Conservation (phyloP, 2,329 filamentous ascomycete genomes). For the Phyllosticta citriasiana region DNA sequence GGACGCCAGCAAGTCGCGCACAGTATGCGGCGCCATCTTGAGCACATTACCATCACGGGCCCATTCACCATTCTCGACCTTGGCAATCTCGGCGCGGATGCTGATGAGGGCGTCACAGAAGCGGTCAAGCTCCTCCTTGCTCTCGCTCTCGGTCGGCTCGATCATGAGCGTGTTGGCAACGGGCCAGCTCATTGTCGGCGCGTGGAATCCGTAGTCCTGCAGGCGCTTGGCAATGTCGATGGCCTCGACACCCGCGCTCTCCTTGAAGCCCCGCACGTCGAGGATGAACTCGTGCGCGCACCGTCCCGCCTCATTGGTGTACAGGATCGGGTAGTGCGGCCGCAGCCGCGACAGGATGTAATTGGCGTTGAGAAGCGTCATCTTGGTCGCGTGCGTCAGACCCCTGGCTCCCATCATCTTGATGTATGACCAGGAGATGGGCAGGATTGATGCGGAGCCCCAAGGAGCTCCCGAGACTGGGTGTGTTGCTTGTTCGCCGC, state of each 20-base stretch:
- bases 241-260: conserved; percentile 72
- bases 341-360: conserved; percentile 85
- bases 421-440: conserved; percentile 93
- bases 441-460: conserved; percentile 83
- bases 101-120: conserved; percentile 84
- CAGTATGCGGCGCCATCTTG: conserved; percentile 80
- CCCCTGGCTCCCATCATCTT: conserved; percentile 82
- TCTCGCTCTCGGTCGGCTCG: conserved; percentile 90
- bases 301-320: conserved; percentile 77
- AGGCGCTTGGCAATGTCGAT: conserved; percentile 95
- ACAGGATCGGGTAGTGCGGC: conserved; percentile 82
- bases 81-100: conserved; percentile 76
- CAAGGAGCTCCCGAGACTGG: conserved; percentile 74
- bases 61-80: conserved; percentile 68
- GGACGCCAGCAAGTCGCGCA: conserved; percentile 64
- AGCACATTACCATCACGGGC: conserved; percentile 72
- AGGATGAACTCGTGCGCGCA: conserved; percentile 98
- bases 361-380: conserved; percentile 92
- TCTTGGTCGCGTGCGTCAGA: conserved; percentile 79
- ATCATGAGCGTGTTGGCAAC: conserved; percentile 96
- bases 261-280: conserved; percentile 75
- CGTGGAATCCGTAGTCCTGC: conserved; percentile 95
- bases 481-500: conserved; percentile 49
- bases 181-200: conserved; percentile 94
- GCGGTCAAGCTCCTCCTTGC: conserved; percentile 82